Evolutionary conservation across 2,329 filamentous ascomycete species (phyloP), one percentile per base, ranked within the genome.

Genomic region (Neospermospora avenae): DNA sequence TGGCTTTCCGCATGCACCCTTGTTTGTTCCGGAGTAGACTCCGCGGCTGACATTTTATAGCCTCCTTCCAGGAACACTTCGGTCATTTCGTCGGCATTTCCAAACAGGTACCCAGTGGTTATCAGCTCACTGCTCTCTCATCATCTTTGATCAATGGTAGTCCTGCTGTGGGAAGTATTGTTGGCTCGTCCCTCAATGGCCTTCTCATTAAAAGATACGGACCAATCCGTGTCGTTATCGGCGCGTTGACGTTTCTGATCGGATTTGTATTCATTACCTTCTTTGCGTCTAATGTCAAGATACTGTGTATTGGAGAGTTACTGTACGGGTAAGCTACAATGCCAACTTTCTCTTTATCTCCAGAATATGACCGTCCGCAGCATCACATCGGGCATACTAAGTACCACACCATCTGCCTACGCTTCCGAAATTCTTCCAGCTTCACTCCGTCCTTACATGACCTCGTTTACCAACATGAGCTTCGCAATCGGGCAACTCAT

Each of bases 321-420:
- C 71, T 80, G 13, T n/a, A 24, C 45, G 45, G 24, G 77, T 75
- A 54, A 76, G 78, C 53, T 73, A 16, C 14, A n/a, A n/a, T n/a
- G 28, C 28, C 11, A 41, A 2, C 14, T n/a, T 41, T 16, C 37
- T n/a, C 37, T 4, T 7, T 7, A n/a, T 16, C 14, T n/a, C 14
- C 37, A n/a, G 28, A 16, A 7, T 41, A 13, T 41, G 14, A 41
- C 37, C 37, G n/a, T n/a, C 16, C 14, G n/a, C 37, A 48, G 45
- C n/a, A 16, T 81, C 45, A 78, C 78, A 2, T 80, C 78, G 78
- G 78, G 77, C 44, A 39, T 79, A n/a, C 80, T 80, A 56, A 74
- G 76, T 6, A 78, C 76, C 3, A 75, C 74, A 0, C 73, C 72
- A 5, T 76, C 77, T 0, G 70, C 77, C 13, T 34, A 48, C 45